A percentile compares a stretch with the other conserved stretches of the same genome.
phyloP scores from a whole-genome alignment of 2,329 filamentous ascomycete species.

The Aspergillus sp. region DNA sequence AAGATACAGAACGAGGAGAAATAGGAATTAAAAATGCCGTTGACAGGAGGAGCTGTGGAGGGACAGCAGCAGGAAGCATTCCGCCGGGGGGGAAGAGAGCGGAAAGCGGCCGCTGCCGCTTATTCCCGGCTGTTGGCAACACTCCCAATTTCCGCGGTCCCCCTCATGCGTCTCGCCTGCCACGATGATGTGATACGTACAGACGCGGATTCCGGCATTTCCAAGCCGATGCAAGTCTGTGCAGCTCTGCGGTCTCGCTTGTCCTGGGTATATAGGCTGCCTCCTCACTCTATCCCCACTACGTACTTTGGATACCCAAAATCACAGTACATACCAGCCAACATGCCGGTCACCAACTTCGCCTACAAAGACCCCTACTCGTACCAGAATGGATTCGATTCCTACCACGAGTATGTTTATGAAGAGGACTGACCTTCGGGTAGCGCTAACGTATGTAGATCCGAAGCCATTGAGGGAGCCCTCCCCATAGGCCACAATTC shows the following conservation, averaged over 20 bases:
- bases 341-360: constrained; percentile 67
- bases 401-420: constrained; percentile 69
- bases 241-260: neutral
- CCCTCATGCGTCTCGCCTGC: neutral
- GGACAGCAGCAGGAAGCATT: constrained; percentile 28
- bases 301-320: neutral
- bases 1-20: neutral
- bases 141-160: neutral
- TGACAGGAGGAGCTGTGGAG: constrained; percentile 42
- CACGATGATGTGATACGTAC: neutral
- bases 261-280: constrained; percentile 1
- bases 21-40: constrained; percentile 1
- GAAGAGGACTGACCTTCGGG: neutral
- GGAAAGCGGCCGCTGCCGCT: constrained; percentile 55
- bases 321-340: constrained; percentile 11
- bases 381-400: constrained; percentile 77
- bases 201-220: constrained; percentile 5
- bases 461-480: constrained; percentile 73
- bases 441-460: constrained; percentile 48
- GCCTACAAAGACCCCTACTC: constrained; percentile 66
- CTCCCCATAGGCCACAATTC: constrained; percentile 76
- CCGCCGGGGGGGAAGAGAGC: constrained; percentile 45
- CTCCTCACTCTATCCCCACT: neutral
- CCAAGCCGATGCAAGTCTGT: neutral
- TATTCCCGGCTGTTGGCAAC: constrained; percentile 9